These are phyloP conservation scores for Tuber indicum DNA, from an alignment of 495 filamentous ascomycete genomes.

Conservation along the genomic window DNA sequence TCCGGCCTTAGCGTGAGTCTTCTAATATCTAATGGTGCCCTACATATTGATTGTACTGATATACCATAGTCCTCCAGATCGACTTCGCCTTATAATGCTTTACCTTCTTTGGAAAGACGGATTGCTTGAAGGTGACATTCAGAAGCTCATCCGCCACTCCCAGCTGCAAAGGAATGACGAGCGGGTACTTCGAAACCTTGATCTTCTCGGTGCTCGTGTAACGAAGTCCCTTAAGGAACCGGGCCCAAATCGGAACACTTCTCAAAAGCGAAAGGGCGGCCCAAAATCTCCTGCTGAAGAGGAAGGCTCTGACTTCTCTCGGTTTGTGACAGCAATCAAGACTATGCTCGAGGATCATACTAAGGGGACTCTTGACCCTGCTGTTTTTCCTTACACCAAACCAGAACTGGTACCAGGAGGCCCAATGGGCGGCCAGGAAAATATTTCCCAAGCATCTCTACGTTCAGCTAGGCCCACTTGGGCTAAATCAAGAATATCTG, in stretches of 20 bases:
- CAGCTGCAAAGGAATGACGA: constrained; percentile 66
- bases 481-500: constrained; percentile 71
- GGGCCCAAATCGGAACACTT: constrained; percentile 60
- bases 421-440: constrained; percentile 52
- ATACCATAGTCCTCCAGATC: constrained; percentile 52
- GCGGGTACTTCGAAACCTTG: constrained; percentile 67
- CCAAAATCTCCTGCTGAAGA: constrained; percentile 48
- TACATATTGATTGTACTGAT: constrained; percentile 44
- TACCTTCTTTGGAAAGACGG: constrained; percentile 85
- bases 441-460: constrained; percentile 66
- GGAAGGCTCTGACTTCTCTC: constrained; percentile 60
- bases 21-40: not conserved
- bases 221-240: constrained; percentile 67
- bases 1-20: constrained; percentile 36
- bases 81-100: constrained; percentile 73
- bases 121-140: constrained; percentile 76
- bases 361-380: constrained; percentile 59
- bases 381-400: constrained; percentile 72
- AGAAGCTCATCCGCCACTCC: constrained; percentile 77
- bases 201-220: constrained; percentile 70
- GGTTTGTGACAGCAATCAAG: constrained; percentile 67
- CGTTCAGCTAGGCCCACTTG: constrained; percentile 84
- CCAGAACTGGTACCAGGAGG: constrained; percentile 57
- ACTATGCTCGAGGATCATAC: constrained; percentile 71
- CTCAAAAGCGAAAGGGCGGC: constrained; percentile 46